Conservation (phyloP, 768 basidiomycete genomes). For the Basidioascus undulatus region DNA sequence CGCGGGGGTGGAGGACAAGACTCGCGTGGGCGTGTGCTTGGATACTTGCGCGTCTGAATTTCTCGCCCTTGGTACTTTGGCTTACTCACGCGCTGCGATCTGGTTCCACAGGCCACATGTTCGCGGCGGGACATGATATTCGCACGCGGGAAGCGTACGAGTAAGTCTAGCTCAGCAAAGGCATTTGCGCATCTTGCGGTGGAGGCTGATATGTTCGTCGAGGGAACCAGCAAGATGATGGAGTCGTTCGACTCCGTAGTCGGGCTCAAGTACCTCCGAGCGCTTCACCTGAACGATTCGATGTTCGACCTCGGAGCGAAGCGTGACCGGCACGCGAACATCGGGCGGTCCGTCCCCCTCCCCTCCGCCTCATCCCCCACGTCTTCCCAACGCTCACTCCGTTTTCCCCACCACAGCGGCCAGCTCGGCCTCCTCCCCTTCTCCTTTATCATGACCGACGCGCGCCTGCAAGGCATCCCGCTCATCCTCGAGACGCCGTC, state of each 20-base stretch:
- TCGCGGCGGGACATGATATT: conserved; percentile 63
- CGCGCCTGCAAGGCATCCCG: conserved; percentile 40
- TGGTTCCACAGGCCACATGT: conserved; percentile 37
- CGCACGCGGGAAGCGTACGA: conserved; percentile 45
- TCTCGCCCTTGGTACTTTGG: neutral
- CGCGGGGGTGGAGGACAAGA: conserved; percentile 38
- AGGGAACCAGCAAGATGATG: too few relatives aligned
- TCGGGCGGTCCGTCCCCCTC: conserved; percentile 37
- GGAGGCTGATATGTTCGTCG: conserved; percentile 16
- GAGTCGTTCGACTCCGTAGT: conserved; percentile 36
- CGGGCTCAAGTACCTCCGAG: conserved; percentile 47
- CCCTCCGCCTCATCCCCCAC: neutral
- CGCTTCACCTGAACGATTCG: conserved; percentile 68
- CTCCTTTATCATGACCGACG: conserved; percentile 38
- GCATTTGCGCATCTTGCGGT: neutral
- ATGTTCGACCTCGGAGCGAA: conserved; percentile 37
- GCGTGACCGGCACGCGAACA: conserved; percentile 59
- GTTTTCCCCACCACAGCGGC: conserved; percentile 31
- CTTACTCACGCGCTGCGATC: neutral
- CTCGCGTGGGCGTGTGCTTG: conserved; percentile 50
- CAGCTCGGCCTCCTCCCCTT: conserved; percentile 38
- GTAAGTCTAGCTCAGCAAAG: conserved; percentile 22
- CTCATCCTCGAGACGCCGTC: conserved; percentile 59
- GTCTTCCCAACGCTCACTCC: too few relatives aligned
- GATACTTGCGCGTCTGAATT: conserved; percentile 39